A percentile compares a stretch with the other conserved stretches of the same genome.
Conservation (phyloP, 495 filamentous ascomycete species). For the Aspergillus coremiiformis region DNA sequence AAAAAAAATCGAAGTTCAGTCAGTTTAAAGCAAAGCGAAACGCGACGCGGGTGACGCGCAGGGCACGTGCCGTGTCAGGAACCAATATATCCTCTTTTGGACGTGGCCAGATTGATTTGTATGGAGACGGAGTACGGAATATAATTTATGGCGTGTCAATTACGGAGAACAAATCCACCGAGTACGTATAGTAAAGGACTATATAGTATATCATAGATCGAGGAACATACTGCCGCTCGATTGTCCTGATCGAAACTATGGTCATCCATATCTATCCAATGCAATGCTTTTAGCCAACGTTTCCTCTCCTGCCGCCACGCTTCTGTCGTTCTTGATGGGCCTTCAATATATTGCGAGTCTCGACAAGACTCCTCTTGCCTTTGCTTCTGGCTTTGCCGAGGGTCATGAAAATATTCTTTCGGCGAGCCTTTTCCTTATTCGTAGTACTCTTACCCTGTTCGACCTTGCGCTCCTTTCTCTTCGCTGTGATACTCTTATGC, state of each 20-base stretch:
- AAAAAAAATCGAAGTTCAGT: no score
- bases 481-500: conserved; percentile 74
- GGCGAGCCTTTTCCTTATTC: conserved; percentile 92
- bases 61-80: not conserved
- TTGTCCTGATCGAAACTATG: not conserved
- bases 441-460: conserved; percentile 88
- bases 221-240: not conserved
- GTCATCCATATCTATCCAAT: no score
- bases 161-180: no score
- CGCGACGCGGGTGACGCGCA: conserved; percentile 14
- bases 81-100: conserved; percentile 20
- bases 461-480: conserved; percentile 74
- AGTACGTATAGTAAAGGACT: no score
- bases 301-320: conserved; percentile 75
- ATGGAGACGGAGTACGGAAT: no score
- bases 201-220: no score
- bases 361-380: conserved; percentile 82
- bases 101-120: conserved; percentile 10
- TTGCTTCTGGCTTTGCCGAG: conserved; percentile 88
- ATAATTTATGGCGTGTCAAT: no score
- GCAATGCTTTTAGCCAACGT: conserved; percentile 29
- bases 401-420: conserved; percentile 98
- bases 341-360: conserved; percentile 69
- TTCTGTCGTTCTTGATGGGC: conserved; percentile 78
- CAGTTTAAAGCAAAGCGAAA: no score